Conservation (phyloP, 495 filamentous ascomycete genomes). For the Lasiosphaeria miniovina region DNA sequence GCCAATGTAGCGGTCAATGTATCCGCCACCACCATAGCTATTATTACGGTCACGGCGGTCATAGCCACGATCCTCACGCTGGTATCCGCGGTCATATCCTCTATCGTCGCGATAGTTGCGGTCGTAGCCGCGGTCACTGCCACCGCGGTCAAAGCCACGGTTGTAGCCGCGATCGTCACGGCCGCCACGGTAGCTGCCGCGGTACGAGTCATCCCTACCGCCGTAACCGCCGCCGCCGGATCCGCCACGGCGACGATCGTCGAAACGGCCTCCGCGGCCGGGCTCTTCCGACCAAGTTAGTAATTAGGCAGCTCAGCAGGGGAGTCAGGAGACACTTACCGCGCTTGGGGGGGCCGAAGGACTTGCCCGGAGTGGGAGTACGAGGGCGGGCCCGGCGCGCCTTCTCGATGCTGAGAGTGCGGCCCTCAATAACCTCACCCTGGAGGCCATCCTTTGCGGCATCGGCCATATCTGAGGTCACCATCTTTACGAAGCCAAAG, state of each 20-base stretch:
- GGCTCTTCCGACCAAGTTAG: conserved; percentile 30
- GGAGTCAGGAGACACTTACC: conserved; percentile 55
- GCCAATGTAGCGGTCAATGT: conserved; percentile 36
- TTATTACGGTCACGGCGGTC: conserved; percentile 57
- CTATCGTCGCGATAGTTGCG: conserved; percentile 57
- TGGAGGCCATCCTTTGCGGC: conserved; percentile 95
- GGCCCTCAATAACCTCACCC: conserved; percentile 92
- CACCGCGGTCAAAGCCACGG: conserved; percentile 45
- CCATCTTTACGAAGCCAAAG: conserved; percentile 99
- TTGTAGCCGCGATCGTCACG: conserved; percentile 48
- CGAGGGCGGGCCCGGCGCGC: conserved; percentile 90
- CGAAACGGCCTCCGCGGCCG: conserved; percentile 30
- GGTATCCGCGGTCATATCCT: conserved; percentile 1
- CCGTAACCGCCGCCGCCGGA: conserved; percentile 36
- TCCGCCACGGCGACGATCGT: conserved; percentile 31
- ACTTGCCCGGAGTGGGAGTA: conserved; percentile 96
- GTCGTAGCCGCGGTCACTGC: conserved; percentile 56
- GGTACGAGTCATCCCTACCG: conserved; percentile 37
- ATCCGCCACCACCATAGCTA: conserved; percentile 38
- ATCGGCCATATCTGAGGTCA: conserved; percentile 86
- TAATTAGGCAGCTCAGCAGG: neutral
- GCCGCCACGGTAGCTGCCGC: conserved; percentile 48
- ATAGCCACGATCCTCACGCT: conserved; percentile 53
- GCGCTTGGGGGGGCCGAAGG: conserved; percentile 97
- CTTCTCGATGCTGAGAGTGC: conserved; percentile 98